Percentiles rank a stretch among this genome's conserved stretches.
These are phyloP conservation scores for Cocos nucifera DNA, from an alignment of 176 grass and related monocot genomes.

Conservation along the genomic window DNA sequence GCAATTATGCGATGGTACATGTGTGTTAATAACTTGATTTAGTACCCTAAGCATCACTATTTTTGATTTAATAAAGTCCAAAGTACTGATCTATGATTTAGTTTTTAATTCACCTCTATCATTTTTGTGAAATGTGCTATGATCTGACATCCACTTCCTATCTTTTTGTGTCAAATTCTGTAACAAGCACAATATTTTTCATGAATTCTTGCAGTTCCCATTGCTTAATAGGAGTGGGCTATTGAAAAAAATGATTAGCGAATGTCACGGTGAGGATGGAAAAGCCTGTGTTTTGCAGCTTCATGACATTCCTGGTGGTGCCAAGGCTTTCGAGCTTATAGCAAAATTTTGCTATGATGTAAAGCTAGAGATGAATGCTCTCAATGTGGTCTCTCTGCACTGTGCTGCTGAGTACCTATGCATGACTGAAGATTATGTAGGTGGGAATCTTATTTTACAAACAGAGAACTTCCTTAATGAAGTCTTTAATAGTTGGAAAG, in stretches of 20 bases:
- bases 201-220: constrained; percentile 49
- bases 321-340: constrained; percentile 72
- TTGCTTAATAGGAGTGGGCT: constrained; percentile 66
- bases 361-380: constrained; percentile 66
- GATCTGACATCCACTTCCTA: no score
- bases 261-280: constrained; percentile 29
- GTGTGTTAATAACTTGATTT: no score
- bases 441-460: constrained; percentile 69
- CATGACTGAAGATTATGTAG: constrained; percentile 78
- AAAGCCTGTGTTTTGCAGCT: constrained; percentile 59
- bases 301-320: constrained; percentile 70
- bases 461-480: constrained; percentile 62
- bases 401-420: constrained; percentile 69
- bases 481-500: constrained; percentile 62
- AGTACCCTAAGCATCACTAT: no score
- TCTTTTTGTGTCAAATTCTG: no score
- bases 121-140: no score
- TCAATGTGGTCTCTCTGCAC: constrained; percentile 57
- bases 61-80: no score
- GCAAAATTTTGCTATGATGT: constrained; percentile 83
- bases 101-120: no score
- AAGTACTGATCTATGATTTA: no score
- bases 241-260: constrained; percentile 57
- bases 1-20: no score
- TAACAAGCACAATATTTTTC: no score